Base-by-base conservation (phyloP, 2,329 filamentous ascomycete species). In the Penicillium sp. region DNA sequence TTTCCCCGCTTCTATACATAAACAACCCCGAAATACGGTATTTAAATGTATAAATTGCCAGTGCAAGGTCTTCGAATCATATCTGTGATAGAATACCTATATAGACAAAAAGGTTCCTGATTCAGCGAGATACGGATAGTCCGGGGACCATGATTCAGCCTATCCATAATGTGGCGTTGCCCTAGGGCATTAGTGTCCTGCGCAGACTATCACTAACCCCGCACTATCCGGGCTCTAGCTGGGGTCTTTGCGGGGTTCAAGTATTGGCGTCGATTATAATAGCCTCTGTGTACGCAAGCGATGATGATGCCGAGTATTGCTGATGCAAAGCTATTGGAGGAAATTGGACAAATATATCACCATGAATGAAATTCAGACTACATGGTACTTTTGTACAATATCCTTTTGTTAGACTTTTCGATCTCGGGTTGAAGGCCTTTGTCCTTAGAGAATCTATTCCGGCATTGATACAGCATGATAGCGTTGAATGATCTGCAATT, bases 231-330 rank as follows among this genome's bases (percentile, higher is more conserved):
- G 7, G 23, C 40, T 38, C 8, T 45, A 45, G 35, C 35, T 51
- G 43, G 23, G 13, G 27, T 39, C 32, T 32, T 46, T 34, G 48
- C 48, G 48, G 48, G 41, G 48, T 51, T 46, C 4, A 16, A 7
- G 9, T 39, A 14, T 32, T 45, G 32, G 40, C 32, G 16, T 44
- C 16, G 26, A n/a, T n/a, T 8, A 38, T 2, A 11, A 2, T 8
- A 23, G 29, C 6, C 16, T 32, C 13, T 32, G 8, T 30, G 30
- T 30, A 51, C 32, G 48, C 9, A 38, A 44, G 6, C 19, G 16
- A 30, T 13, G 34, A 34, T 34, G 32, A 34, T 14, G n/a, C 42
- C 11, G 14, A 19, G 16, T 7, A 44, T 29, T 23, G 16, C 19
- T n/a, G 26, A 19, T 38, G 7, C 16, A 23, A 38, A 46, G 18